A percentile compares a stretch with the other conserved stretches of the same genome.
phyloP scores from a whole-genome alignment of 2,329 filamentous ascomycete genomes.

The Botrytis elliptica region DNA sequence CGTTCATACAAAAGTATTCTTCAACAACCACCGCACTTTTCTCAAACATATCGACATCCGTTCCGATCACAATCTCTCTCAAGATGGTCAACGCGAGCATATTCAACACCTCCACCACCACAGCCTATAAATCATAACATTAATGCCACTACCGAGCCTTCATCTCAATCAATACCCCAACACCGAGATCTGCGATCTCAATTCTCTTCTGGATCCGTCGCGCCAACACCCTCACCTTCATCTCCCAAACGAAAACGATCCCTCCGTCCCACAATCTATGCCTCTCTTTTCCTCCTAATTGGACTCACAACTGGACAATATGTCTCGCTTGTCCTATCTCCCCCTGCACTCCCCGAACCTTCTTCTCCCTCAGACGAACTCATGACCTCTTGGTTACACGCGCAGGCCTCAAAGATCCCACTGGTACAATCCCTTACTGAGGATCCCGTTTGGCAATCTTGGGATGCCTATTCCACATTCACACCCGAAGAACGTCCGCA shows the following conservation, averaged over 20 bases:
- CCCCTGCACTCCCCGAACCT: conserved; percentile 44
- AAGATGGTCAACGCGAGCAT: conserved; percentile 1
- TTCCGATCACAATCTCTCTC: background rate
- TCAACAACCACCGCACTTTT: background rate
- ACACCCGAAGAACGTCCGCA: conserved; percentile 24
- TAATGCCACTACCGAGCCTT: conserved; percentile 1
- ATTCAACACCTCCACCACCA: conserved; percentile 16
- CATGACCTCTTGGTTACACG: conserved; percentile 44
- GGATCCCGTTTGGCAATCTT: conserved; percentile 45
- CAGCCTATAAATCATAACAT: background rate
- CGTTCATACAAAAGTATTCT: background rate
- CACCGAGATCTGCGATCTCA: conserved; percentile 34
- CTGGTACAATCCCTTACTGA: conserved; percentile 48
- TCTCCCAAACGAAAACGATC: conserved; percentile 31
- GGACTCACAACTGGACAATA: conserved; percentile 45
- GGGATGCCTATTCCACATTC: conserved; percentile 45
- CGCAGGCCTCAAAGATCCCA: conserved; percentile 47
- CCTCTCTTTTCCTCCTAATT: conserved; percentile 43
- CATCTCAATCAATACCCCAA: background rate
- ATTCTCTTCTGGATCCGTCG: conserved; percentile 25
- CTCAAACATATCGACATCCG: background rate
- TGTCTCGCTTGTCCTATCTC: conserved; percentile 44
- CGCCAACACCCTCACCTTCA: background rate
- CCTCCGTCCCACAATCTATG: conserved; percentile 37
- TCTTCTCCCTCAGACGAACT: conserved; percentile 45